phyloP scores from a whole-genome alignment of 805 yeast species.

The Candida fluviatilis region DNA sequence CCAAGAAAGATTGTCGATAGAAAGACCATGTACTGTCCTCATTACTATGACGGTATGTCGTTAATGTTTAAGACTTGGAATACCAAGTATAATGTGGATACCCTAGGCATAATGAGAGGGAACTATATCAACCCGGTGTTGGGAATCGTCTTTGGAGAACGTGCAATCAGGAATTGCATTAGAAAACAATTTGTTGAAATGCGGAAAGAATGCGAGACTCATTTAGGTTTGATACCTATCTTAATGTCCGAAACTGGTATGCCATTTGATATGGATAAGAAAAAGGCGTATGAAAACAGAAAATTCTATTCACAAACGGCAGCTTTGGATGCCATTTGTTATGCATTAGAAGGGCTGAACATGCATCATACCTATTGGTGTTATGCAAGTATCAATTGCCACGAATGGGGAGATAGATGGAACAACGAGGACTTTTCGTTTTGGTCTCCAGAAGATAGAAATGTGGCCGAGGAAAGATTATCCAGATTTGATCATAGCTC shows the following conservation, averaged over 20 bases:
- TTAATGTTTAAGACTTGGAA: constrained; percentile 92
- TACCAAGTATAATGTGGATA: constrained; percentile 75
- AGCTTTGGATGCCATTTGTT: constrained; percentile 79
- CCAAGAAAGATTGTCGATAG: constrained; percentile 49
- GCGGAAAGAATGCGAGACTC: constrained; percentile 55
- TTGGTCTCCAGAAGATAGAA: constrained; percentile 66
- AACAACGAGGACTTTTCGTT: constrained; percentile 91
- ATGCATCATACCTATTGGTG: constrained; percentile 84
- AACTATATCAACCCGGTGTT: constrained; percentile 67
- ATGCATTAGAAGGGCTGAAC: constrained; percentile 71
- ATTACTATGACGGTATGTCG: constrained; percentile 93
- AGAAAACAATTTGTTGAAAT: constrained; percentile 65
- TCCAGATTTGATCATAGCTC: constrained; percentile 3
- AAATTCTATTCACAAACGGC: constrained; percentile 69
- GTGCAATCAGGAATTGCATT: constrained; percentile 68
- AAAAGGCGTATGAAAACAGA: constrained; percentile 62
- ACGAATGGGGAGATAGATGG: constrained; percentile 89
- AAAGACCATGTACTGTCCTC: constrained; percentile 75
- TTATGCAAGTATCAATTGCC: constrained; percentile 68
- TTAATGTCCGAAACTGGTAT: constrained; percentile 94
- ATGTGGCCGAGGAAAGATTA: constrained; percentile 14
- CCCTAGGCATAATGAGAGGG: constrained; percentile 81
- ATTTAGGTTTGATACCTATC: constrained; percentile 70
- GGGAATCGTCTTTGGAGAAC: constrained; percentile 79
- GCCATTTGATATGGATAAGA: constrained; percentile 93